Conservation (phyloP, 2,329 filamentous ascomycete genomes). For the Diaporthe vexans region DNA sequence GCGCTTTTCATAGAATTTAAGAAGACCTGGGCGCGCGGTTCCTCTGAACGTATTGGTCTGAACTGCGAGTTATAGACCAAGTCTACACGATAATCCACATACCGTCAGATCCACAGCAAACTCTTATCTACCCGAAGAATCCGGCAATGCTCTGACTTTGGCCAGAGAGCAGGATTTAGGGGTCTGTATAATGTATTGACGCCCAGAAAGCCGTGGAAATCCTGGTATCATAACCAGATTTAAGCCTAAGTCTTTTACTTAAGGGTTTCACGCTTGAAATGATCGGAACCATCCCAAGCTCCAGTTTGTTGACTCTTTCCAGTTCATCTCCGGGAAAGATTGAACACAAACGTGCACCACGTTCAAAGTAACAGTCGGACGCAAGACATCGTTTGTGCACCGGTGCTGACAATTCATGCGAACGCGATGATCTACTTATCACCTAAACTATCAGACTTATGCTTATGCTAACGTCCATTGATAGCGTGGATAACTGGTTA, state of each 20-base stretch:
- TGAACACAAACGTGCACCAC: not conserved
- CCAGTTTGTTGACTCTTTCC: no score
- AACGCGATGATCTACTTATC: not conserved
- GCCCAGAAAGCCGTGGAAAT: not conserved
- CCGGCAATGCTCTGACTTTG: no score
- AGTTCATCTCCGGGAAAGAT: not conserved
- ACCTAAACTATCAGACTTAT: not conserved
- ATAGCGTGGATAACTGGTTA: not conserved
- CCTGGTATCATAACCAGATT: not conserved
- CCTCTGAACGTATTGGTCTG: not conserved
- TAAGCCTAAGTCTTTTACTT: not conserved
- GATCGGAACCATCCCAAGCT: not conserved
- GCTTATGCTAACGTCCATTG: not conserved
- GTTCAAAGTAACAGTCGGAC: not conserved
- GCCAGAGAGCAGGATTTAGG: no score
- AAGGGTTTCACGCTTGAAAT: not conserved
- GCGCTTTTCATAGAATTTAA: not conserved
- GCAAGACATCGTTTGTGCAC: not conserved
- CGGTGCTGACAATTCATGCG: not conserved
- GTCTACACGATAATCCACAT: not conserved
- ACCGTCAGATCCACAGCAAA: not conserved
- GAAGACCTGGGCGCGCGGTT: not conserved
- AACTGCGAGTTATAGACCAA: not conserved
- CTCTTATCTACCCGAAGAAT: not conserved
- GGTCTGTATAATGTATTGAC: no score